Evolutionary conservation across 129 eudicot genomes (phyloP).

Genomic region (Pittosporum tobira): DNA sequence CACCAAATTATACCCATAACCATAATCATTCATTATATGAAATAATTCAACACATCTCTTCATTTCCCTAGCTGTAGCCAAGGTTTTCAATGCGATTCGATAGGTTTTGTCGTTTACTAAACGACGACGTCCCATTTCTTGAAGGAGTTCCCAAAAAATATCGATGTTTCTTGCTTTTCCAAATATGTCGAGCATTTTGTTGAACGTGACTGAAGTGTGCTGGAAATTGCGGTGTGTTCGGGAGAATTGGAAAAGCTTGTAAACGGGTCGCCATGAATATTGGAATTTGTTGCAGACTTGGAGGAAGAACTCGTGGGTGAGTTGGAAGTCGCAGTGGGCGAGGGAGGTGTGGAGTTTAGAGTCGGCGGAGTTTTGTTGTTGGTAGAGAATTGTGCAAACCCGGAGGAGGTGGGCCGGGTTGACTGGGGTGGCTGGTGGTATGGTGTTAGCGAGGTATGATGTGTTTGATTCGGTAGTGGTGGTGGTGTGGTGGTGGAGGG

Average conservation of each 20-base stretch:
- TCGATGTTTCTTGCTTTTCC: conserved; percentile 76
- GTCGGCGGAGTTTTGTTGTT: conserved; percentile 55
- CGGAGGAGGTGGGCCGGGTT: conserved; percentile 55
- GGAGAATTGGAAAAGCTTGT: conserved; percentile 51
- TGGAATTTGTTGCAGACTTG: conserved; percentile 84
- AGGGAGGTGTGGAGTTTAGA: conserved; percentile 48
- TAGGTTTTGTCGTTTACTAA: conserved; percentile 45
- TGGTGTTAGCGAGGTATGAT: conserved; percentile 11
- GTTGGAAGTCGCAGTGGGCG: conserved; percentile 31
- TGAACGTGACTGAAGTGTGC: conserved; percentile 60
- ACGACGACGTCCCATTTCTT: conserved; percentile 28
- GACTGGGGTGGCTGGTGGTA: conserved; percentile 15
- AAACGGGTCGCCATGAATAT: conserved; percentile 70
- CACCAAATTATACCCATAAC: conserved; percentile 46
- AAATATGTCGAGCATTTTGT: conserved; percentile 64
- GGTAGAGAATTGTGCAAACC: conserved; percentile 68
- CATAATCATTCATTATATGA: conserved; percentile 61
- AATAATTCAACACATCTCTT: conserved; percentile 74
- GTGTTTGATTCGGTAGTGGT: neutral
- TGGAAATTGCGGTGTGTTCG: conserved; percentile 35
- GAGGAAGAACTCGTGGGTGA: conserved; percentile 83
- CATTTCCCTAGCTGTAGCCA: conserved; percentile 72
- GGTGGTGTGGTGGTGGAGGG: conserved; percentile 22
- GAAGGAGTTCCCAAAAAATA: conserved; percentile 50
- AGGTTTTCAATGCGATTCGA: conserved; percentile 39